Evolutionary conservation across 2,329 filamentous ascomycete species (phyloP).

Genomic region (Bertia moriformis): DNA sequence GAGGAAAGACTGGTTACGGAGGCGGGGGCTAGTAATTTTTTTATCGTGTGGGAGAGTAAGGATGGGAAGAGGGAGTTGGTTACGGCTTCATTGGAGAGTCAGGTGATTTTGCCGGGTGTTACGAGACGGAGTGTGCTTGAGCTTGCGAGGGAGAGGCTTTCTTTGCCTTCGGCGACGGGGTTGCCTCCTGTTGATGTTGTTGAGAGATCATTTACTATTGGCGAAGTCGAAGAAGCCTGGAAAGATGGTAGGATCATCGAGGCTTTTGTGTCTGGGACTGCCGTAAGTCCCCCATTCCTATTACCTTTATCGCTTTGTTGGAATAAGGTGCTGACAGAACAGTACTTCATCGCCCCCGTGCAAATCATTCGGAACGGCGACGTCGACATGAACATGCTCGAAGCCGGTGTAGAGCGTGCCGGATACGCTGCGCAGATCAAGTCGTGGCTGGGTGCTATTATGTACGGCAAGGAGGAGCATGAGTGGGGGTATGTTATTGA

Average conservation of each 20-base stretch:
- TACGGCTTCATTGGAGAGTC: conserved; percentile 38
- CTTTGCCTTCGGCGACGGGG: conserved; percentile 8
- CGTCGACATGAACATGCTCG: conserved; percentile 18
- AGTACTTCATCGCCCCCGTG: conserved; percentile 25
- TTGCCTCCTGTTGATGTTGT: conserved; percentile 23
- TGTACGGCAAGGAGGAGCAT: conserved; percentile 25
- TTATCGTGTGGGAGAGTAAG: conserved; percentile 35
- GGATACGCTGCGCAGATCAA: conserved; percentile 17
- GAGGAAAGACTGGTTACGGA: conserved; percentile 40
- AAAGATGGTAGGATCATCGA: conserved; percentile 37
- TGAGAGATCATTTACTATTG: conserved; percentile 38
- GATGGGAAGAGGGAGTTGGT: conserved; percentile 33
- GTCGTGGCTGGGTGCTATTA: conserved; percentile 25
- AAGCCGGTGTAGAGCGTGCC: conserved; percentile 11
- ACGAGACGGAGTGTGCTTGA: conserved; percentile 40
- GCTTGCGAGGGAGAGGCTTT: conserved; percentile 28
- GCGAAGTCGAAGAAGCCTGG: conserved; percentile 31
- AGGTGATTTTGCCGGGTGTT: conserved; percentile 42
- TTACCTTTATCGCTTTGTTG: not conserved
- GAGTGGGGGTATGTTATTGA: conserved; percentile 24
- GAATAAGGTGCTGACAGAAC: not conserved
- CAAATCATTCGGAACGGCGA: conserved; percentile 20
- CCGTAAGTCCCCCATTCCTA: conserved; percentile 14
- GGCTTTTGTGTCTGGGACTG: conserved; percentile 43
- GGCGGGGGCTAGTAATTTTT: conserved; percentile 48